These are phyloP conservation scores for Myriangium duriaei DNA, from an alignment of 2,329 filamentous ascomycete genomes.

Conservation along the genomic window DNA sequence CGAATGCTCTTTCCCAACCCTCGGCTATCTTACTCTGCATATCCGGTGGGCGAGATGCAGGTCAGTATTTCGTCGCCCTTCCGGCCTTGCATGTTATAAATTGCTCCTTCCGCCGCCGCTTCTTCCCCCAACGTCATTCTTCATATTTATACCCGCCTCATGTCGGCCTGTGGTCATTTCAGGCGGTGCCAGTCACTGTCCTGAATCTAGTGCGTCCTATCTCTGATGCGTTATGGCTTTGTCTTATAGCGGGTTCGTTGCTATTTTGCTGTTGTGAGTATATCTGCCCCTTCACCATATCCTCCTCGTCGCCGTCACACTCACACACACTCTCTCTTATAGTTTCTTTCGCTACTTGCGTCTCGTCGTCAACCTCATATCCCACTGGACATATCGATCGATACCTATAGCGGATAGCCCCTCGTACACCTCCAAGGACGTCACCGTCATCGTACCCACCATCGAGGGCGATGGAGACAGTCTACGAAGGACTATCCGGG, in stretches of 20 bases:
- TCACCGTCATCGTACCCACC: constrained; percentile 87
- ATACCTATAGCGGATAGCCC: constrained; percentile 72
- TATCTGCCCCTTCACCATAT: not conserved
- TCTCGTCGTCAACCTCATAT: constrained; percentile 70
- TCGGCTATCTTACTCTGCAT: not conserved
- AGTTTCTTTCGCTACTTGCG: constrained; percentile 83
- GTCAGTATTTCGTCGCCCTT: not conserved
- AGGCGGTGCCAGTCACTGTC: constrained; percentile 10
- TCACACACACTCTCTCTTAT: constrained; percentile 10
- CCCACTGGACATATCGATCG: constrained; percentile 78
- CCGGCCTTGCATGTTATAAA: not conserved
- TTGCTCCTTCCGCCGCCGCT: not conserved
- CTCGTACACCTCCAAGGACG: constrained; percentile 67
- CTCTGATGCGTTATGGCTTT: constrained; percentile 12
- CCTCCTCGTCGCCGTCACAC: not conserved
- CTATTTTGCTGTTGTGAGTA: constrained; percentile 13
- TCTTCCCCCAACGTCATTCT: not conserved
- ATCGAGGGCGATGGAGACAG: constrained; percentile 81
- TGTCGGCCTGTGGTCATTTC: not conserved
- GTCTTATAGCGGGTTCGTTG: constrained; percentile 12
- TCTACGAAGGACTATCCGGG: constrained; percentile 66
- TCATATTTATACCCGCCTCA: not conserved
- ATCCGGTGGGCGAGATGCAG: not conserved
- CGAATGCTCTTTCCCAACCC: not conserved
- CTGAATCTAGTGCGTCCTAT: constrained; percentile 9